Evolutionary conservation across 177 flowering plant genomes (phyloP), one percentile per base, ranked within the genome.

Genomic region (Vitis hybrid): DNA sequence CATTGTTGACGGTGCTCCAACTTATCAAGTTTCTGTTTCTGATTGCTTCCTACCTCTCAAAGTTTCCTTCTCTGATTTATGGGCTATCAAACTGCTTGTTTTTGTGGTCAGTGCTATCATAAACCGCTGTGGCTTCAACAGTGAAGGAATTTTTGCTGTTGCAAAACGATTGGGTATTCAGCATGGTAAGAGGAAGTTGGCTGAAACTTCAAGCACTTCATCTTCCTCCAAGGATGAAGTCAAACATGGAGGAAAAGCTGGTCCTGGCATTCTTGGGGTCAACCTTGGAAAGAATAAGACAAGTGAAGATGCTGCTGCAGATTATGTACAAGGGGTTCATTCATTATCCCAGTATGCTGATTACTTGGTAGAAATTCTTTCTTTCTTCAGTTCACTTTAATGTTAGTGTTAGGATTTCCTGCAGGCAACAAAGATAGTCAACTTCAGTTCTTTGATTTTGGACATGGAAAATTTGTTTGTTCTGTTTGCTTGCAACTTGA

Each of bases 281-380:
- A 93, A 93, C 78, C 87, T 96, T 75, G 99, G 97, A 71, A 96
- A 93, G 88, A 96, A 96, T 69, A 96, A 92, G 86, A 85, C 90
- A 61, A 93, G 93, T 82, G 99, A 93, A 85, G 99, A 96, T 88
- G 98, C 98, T 74, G 88, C 92, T 32, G 84, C 91, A 56, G 99
- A 96, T 78, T 96, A 93, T 79, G 95, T 93, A 64, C 97, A 92
- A 82, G 99, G 99, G 72, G 97, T 96, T 72, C 98, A 96, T 81
- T 88, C 97, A 32, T 80, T 93, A 74, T 93, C 98, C 61, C 98
- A 93, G 78, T 92, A 86, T 82, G 98, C 98, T 27, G 99, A 96
- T 85, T 96, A 96, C 84, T 85, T 96, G 97, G 99, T 92, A 92
- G 19, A 65, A 56, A 11, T 64, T 54, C 59, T 57, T 62, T 62